Conservation (phyloP, 2,329 filamentous ascomycete species). For the Colletotrichum endophyticum region DNA sequence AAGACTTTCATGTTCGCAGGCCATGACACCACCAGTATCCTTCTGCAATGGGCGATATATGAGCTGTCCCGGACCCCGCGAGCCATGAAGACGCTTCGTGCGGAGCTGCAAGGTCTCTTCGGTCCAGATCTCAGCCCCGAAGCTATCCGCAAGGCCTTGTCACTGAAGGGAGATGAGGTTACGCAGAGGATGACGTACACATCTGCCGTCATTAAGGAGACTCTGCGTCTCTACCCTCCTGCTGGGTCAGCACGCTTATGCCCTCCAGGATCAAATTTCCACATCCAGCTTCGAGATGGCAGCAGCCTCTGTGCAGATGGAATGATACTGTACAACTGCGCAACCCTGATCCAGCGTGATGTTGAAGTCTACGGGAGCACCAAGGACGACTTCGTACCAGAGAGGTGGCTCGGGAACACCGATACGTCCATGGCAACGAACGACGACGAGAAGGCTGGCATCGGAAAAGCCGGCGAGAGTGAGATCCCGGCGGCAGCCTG, state of each 20-base stretch:
- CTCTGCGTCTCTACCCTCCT: slow-evolving; percentile 37
- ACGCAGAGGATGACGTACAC: slow-evolving; percentile 37
- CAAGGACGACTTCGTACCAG: slow-evolving; percentile 40
- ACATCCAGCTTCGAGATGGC: slow-evolving; percentile 31
- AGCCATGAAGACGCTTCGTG: slow-evolving; percentile 30
- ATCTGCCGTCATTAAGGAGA: slow-evolving; percentile 43
- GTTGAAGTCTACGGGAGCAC: slow-evolving; percentile 36
- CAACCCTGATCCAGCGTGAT: slow-evolving; percentile 39
- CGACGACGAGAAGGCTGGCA: slow-evolving; percentile 2
- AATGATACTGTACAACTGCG: slow-evolving; percentile 37
- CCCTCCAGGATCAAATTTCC: slow-evolving; percentile 28
- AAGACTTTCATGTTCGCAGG: slow-evolving; percentile 45
- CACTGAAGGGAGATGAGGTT: slow-evolving; percentile 32
- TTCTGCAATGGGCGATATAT: slow-evolving; percentile 41
- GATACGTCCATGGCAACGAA: slow-evolving; percentile 28
- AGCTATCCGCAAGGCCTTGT: slow-evolving; percentile 28
- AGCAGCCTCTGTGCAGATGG: slow-evolving; percentile 35
- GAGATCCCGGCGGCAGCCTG: slow-evolving; percentile 43
- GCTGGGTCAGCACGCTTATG: slow-evolving; percentile 33
- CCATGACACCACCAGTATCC: slow-evolving; percentile 44
- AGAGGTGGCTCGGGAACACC: slow-evolving; percentile 40
- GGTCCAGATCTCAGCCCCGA: slow-evolving; percentile 31
- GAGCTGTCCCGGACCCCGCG: slow-evolving; percentile 36
- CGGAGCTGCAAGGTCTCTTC: slow-evolving; percentile 40
- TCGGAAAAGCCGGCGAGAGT: background rate